Evolutionary conservation across 176 grass and related monocot species (phyloP), one percentile per base, ranked within the genome.

Genomic region (Triticum dicoccoides): DNA sequence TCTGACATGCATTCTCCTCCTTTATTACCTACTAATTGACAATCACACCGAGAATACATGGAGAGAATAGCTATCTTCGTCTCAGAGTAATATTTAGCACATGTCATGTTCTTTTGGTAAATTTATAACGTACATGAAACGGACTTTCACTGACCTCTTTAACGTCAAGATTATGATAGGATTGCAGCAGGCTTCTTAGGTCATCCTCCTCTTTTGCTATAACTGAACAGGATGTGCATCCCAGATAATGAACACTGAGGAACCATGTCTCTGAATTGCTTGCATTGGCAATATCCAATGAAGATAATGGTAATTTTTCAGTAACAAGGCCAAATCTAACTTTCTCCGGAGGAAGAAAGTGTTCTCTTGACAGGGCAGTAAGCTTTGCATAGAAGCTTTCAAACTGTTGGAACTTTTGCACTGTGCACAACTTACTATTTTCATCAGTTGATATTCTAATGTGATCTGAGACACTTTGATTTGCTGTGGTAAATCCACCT

Each of bases 291-390:
- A 88, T 65, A 79, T 79, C 88, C 87, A 88, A 73, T 65, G 86
- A 88, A 79, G 83, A 74, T 80, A 94, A 69, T 84, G 90, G 77
- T 66, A 79, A 82, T 84, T 79, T 88, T 76, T 95, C 89, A 37
- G 91, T 92, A 84, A 98, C 83, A 69, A 95, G 41, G 21, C 93
- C 83, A 90, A 92, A 98, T 86, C 88, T 94, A 65, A 92, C 86
- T 76, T 82, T 95, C 77, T 95, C 93, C 83, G 88, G 88, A 82
- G 93, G 88, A 65, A 94, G 84, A 94, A 98, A 92, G 81, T 91
- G 73, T 73, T 98, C 96, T 85, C 90, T 98, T 86, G 91, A 88
- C 85, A 92, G 67, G 81, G 88, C 80, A 90, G 78, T 88, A 85
- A 98, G 91, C 65, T 92, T 91, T 66, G 51, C 66, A 68, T 91